phyloP scores from a whole-genome alignment of 345 rosid species.

The Pugionium cornutum region DNA sequence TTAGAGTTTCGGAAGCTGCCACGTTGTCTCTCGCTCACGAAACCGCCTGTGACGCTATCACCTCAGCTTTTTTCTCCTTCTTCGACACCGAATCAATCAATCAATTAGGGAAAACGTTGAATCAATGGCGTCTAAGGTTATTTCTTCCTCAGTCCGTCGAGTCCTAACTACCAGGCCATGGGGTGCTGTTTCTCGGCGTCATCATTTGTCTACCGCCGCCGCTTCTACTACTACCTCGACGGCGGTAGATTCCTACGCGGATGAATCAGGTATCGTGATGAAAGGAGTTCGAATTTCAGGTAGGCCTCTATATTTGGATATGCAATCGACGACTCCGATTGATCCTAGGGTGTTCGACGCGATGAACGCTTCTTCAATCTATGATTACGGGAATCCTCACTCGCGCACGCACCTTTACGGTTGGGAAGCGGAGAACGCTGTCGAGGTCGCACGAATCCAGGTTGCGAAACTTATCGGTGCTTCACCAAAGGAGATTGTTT shows the following conservation, averaged over 20 bases:
- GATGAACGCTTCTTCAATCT: conserved; percentile 70
- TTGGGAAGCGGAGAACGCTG: conserved; percentile 94
- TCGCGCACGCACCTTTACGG: conserved; percentile 95
- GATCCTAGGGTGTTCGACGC: conserved; percentile 90
- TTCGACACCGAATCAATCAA: conserved; percentile 2
- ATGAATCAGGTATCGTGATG: conserved; percentile 49
- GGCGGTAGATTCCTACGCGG: conserved; percentile 39
- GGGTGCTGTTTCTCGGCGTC: conserved; percentile 26
- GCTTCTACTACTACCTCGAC: conserved; percentile 23
- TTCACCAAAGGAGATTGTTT: conserved; percentile 83
- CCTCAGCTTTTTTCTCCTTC: conserved; percentile 8
- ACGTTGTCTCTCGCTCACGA: conserved; percentile 18
- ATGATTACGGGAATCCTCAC: conserved; percentile 88
- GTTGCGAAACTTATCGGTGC: conserved; percentile 78
- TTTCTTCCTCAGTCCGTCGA: conserved; percentile 53
- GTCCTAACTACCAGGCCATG: conserved; percentile 28
- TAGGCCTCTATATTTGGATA: conserved; percentile 74
- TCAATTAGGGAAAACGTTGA: not conserved
- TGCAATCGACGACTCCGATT: conserved; percentile 86
- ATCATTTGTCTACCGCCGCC: conserved; percentile 44
- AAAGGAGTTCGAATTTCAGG: conserved; percentile 73
- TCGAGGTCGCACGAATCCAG: conserved; percentile 74
- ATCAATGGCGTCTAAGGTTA: conserved; percentile 64
- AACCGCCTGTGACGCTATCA: too few relatives aligned
- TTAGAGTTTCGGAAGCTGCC: conserved; percentile 34